These are phyloP conservation scores for Juglanconis juglandina DNA, from an alignment of 2,329 filamentous ascomycete genomes.

Conservation along the genomic window DNA sequence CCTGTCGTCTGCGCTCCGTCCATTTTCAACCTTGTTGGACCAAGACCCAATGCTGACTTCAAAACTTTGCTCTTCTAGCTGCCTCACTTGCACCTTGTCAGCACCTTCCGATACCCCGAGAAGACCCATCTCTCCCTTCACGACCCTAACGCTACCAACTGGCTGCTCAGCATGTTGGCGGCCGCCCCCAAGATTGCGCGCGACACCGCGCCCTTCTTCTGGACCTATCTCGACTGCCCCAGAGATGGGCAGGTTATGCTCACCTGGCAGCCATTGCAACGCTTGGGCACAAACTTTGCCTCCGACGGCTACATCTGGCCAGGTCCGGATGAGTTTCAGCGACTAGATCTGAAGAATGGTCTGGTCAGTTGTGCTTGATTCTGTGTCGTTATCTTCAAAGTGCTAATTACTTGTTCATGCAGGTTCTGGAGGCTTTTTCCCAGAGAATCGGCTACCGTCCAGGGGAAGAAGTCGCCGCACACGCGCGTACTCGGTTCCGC, in stretches of 20 bases:
- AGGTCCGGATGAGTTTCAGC: conserved; percentile 72
- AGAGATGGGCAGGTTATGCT: conserved; percentile 78
- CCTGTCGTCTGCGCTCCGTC: not conserved
- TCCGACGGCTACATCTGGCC: conserved; percentile 93
- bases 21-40: not conserved
- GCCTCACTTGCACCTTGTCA: conserved; percentile 86
- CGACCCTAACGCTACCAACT: conserved; percentile 66
- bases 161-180: conserved; percentile 53
- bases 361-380: conserved; percentile 41
- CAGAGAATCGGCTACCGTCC: conserved; percentile 78
- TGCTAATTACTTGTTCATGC: conserved; percentile 4
- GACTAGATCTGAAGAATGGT: conserved; percentile 65
- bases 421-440: conserved; percentile 87
- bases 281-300: conserved; percentile 70
- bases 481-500: conserved; percentile 82
- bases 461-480: conserved; percentile 70
- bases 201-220: conserved; percentile 82
- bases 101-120: conserved; percentile 74
- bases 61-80: conserved; percentile 49
- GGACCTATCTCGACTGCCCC: conserved; percentile 85
- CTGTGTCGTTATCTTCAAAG: not conserved
- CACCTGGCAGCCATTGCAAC: conserved; percentile 80
- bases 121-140: conserved; percentile 68
- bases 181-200: conserved; percentile 81
- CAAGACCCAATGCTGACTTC: conserved; percentile 31